These are phyloP conservation scores for Xanthoconium separans DNA, from an alignment of 1,284 basidiomycete species.

Conservation along the genomic window DNA sequence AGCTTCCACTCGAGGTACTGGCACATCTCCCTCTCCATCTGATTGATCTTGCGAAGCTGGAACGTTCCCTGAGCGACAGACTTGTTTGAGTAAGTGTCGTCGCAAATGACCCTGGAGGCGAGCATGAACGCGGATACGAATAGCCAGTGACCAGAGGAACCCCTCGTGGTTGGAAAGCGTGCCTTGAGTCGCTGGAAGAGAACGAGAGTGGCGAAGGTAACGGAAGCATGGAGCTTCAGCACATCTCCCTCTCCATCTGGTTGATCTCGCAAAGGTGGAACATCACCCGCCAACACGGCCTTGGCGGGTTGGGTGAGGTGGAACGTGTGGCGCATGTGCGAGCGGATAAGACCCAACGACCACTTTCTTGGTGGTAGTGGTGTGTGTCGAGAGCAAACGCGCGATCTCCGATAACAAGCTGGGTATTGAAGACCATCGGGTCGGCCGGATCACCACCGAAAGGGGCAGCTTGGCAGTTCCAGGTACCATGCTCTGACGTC, in stretches of 20 bases:
- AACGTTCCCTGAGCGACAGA: too few relatives aligned
- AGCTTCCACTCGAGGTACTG: slow-evolving; percentile 91
- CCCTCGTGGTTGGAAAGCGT: slow-evolving; percentile 90
- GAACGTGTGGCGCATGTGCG: too few relatives aligned
- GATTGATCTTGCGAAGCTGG: slow-evolving; percentile 88
- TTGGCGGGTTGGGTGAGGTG: too few relatives aligned
- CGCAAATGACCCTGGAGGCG: slow-evolving; percentile 86
- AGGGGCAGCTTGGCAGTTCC: slow-evolving; percentile 17
- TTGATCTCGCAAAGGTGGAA: slow-evolving; percentile 90
- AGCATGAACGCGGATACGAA: slow-evolving; percentile 97
- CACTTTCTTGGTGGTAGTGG: too few relatives aligned
- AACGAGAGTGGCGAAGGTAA: slow-evolving; percentile 85
- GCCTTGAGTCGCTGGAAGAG: slow-evolving; percentile 86
- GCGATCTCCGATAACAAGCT: slow-evolving; percentile 63
- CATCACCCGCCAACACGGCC: too few relatives aligned
- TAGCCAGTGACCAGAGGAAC: slow-evolving; percentile 87
- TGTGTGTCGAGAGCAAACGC: too few relatives aligned
- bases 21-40: slow-evolving; percentile 97
- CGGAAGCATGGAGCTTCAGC: slow-evolving; percentile 77
- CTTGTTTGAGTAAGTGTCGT: slow-evolving; percentile 96
- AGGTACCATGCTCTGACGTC: slow-evolving; percentile 29
- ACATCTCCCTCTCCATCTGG: slow-evolving; percentile 96
- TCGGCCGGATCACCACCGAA: slow-evolving; percentile 50
- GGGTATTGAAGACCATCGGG: slow-evolving; percentile 51
- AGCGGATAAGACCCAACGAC: too few relatives aligned